Percentiles rank a stretch among this genome's conserved stretches.
Conservation (phyloP, 768 basidiomycete genomes). For the Cantharellus anzutake region DNA sequence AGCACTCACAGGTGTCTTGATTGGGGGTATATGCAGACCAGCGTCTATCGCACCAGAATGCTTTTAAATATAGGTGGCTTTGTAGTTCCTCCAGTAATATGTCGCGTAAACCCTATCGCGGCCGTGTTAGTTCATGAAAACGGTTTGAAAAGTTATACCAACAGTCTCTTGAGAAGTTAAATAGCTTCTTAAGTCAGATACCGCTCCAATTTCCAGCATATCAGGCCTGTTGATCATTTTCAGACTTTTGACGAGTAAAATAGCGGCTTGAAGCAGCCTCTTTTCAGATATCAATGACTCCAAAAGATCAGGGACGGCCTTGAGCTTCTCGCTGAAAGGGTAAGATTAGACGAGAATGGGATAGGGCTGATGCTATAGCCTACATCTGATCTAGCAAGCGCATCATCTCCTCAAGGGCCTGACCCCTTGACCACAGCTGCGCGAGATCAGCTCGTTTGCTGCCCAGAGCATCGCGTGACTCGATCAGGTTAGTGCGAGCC, state of each 20-base stretch:
- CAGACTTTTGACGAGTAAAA: conserved; percentile 67
- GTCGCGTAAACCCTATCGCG: conserved; percentile 60
- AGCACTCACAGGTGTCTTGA: conserved; percentile 50
- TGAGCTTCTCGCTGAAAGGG: conserved; percentile 57
- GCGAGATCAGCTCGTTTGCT: conserved; percentile 76
- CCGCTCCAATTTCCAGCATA: conserved; percentile 89
- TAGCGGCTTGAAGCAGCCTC: conserved; percentile 71
- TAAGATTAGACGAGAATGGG: conserved; percentile 6
- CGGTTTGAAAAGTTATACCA: conserved; percentile 14
- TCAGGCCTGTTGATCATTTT: conserved; percentile 85
- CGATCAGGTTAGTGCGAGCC: conserved; percentile 50
- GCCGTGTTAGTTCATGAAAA: background rate
- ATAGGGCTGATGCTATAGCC: conserved; percentile 14
- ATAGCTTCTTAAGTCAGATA: conserved; percentile 74
- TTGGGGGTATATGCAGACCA: conserved; percentile 74
- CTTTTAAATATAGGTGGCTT: conserved; percentile 91
- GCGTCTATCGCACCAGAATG: conserved; percentile 85
- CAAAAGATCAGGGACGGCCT: conserved; percentile 75
- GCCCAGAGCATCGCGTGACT: conserved; percentile 61
- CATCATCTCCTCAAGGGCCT: conserved; percentile 91
- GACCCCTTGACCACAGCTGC: conserved; percentile 75
- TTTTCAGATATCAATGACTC: conserved; percentile 96
- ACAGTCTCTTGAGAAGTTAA: conserved; percentile 74
- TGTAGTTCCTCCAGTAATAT: conserved; percentile 92
- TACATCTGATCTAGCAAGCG: conserved; percentile 88